These are phyloP conservation scores for Suillus variegatus DNA, from an alignment of 768 basidiomycete species.

Conservation along the genomic window DNA sequence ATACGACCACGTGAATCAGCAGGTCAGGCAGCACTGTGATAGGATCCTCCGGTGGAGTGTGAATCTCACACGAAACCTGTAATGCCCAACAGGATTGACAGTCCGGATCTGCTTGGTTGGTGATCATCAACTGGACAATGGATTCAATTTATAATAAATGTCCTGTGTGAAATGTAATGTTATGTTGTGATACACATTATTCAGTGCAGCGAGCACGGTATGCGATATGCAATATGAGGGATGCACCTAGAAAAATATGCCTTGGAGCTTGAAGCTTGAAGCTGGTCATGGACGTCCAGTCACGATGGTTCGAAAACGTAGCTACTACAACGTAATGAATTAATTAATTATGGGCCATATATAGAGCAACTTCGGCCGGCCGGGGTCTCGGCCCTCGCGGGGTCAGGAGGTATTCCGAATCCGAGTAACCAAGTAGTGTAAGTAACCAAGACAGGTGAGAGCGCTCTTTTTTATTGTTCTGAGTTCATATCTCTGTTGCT, in stretches of 20 bases:
- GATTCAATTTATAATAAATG: too few species aligned
- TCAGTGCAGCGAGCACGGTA: neutral
- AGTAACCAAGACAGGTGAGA: conserved; percentile 7
- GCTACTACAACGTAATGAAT: neutral
- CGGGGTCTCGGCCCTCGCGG: neutral
- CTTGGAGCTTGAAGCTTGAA: neutral
- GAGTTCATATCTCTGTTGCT: neutral
- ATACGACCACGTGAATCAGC: neutral
- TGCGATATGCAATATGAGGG: neutral
- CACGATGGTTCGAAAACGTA: neutral
- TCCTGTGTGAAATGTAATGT: too few species aligned
- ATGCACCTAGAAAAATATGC: neutral
- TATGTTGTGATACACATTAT: neutral
- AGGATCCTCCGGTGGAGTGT: neutral
- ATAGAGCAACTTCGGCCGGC: neutral
- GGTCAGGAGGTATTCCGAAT: conserved; percentile 7
- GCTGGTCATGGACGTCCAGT: neutral
- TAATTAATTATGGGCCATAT: neutral
- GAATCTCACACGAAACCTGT: neutral
- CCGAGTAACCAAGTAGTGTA: conserved; percentile 8
- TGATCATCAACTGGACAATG: neutral
- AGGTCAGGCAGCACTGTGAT: neutral
- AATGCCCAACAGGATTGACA: neutral
- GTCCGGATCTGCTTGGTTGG: neutral
- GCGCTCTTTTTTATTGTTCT: conserved; percentile 1